These are phyloP conservation scores for Spathaspora gorwiae DNA, from an alignment of 805 yeast species.

Conservation along the genomic window DNA sequence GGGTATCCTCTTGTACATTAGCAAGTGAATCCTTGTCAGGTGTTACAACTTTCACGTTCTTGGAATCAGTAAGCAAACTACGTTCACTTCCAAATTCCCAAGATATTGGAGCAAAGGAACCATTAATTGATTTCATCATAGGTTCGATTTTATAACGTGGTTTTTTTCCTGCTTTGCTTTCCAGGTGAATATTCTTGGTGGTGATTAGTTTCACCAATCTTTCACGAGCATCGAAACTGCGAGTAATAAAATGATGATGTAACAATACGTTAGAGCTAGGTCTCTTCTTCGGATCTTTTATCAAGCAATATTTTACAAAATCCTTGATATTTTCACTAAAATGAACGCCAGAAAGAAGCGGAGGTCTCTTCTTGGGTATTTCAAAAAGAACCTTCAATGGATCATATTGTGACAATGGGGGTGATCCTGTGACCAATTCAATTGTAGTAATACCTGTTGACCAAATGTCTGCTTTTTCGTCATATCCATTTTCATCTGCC, in stretches of 20 bases:
- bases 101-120: background rate
- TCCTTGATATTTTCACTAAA: constrained; percentile 54
- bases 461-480: constrained; percentile 92
- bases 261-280: constrained; percentile 58
- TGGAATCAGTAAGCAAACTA: no score
- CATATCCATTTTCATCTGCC: constrained; percentile 78
- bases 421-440: constrained; percentile 76
- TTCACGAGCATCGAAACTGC: constrained; percentile 8
- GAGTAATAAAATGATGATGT: constrained; percentile 47
- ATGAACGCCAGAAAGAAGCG: constrained; percentile 43
- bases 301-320: constrained; percentile 63
- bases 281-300: constrained; percentile 60
- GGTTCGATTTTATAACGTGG: constrained; percentile 20
- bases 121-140: background rate
- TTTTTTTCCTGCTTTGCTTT: constrained; percentile 10
- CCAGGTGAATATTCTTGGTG: constrained; percentile 15
- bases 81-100: background rate
- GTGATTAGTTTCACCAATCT: constrained; percentile 1
- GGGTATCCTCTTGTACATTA: background rate
- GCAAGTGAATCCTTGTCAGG: background rate
- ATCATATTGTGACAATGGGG: constrained; percentile 70
- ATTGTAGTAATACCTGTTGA: constrained; percentile 89
- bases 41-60: background rate
- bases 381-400: constrained; percentile 74
- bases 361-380: constrained; percentile 65